Conservation (phyloP, 2,329 filamentous ascomycete species). For the Ophiocordyceps unilateralis region DNA sequence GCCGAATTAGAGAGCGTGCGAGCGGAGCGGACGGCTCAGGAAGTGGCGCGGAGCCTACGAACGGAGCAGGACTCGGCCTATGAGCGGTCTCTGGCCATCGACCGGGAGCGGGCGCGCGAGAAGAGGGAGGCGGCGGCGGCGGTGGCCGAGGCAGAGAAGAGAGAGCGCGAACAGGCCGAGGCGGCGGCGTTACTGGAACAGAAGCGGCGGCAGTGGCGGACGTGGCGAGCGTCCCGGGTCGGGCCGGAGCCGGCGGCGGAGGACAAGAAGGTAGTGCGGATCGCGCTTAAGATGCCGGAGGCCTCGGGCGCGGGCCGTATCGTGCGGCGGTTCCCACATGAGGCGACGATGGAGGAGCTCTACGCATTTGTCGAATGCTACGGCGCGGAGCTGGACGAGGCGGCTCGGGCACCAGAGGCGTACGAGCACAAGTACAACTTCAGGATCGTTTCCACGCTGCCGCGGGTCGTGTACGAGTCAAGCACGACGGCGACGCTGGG, state of each 20-base stretch:
- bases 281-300: constrained; percentile 47
- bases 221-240: constrained; percentile 58
- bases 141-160: constrained; percentile 49
- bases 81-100: constrained; percentile 74
- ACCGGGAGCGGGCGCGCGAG: constrained; percentile 67
- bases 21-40: constrained; percentile 61
- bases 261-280: constrained; percentile 54
- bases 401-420: constrained; percentile 23
- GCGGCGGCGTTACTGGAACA: constrained; percentile 33
- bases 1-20: constrained; percentile 58
- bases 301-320: constrained; percentile 50
- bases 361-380: constrained; percentile 96
- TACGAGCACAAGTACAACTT: constrained; percentile 80
- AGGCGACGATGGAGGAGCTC: constrained; percentile 67
- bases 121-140: constrained; percentile 58
- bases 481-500: constrained; percentile 47
- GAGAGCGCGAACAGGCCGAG: constrained; percentile 40
- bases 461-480: constrained; percentile 62
- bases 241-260: constrained; percentile 45
- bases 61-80: constrained; percentile 86
- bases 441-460: constrained; percentile 69
- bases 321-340: constrained; percentile 53
- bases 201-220: constrained; percentile 50
- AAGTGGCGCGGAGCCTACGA: constrained; percentile 65
- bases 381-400: constrained; percentile 41